Percentiles rank a stretch among this genome's conserved stretches.
phyloP scores from a whole-genome alignment of 208 protist species.

The Herpetomonas tarakana region DNA sequence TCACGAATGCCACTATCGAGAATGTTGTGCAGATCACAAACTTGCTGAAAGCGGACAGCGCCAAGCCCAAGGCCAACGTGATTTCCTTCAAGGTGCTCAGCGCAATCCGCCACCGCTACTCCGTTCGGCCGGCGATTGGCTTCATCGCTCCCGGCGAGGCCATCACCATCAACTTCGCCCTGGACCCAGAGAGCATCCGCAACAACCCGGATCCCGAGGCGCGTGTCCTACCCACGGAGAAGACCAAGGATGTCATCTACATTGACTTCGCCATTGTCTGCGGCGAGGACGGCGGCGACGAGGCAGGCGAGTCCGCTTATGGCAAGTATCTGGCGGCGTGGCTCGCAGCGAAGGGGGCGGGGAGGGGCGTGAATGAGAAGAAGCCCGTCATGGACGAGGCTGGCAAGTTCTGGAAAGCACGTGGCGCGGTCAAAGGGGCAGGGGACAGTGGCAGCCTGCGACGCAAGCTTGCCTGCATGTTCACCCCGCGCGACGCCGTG shows the following conservation, averaged over 20 bases:
- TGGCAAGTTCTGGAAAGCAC: conserved; percentile 56
- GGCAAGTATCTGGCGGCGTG: conserved; percentile 13
- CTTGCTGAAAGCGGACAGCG: conserved; percentile 28
- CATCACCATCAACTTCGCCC: conserved; percentile 48
- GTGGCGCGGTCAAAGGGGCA: conserved; percentile 27
- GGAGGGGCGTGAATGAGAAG: conserved; percentile 11
- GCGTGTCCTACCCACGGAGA: conserved; percentile 40
- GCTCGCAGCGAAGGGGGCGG: conserved; percentile 11
- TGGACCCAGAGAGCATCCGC: conserved; percentile 59
- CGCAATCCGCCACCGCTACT: conserved; percentile 64
- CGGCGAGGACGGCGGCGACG: neutral
- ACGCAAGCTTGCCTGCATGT: conserved; percentile 44
- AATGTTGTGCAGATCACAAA: conserved; percentile 77
- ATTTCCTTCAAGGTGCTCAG: conserved; percentile 78
- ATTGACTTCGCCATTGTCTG: conserved; percentile 76
- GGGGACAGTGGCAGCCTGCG: conserved; percentile 15
- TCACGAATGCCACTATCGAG: conserved; percentile 70
- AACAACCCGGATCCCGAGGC: conserved; percentile 24
- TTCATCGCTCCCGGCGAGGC: conserved; percentile 59
- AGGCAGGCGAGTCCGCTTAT: neutral
- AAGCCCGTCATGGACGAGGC: conserved; percentile 29
- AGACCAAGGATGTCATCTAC: conserved; percentile 65
- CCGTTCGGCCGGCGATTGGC: conserved; percentile 48
- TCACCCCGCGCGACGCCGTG: conserved; percentile 30
- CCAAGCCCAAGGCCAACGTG: conserved; percentile 43